phyloP scores from a whole-genome alignment of 1,284 basidiomycete genomes.

The Cystodermella granulosa region DNA sequence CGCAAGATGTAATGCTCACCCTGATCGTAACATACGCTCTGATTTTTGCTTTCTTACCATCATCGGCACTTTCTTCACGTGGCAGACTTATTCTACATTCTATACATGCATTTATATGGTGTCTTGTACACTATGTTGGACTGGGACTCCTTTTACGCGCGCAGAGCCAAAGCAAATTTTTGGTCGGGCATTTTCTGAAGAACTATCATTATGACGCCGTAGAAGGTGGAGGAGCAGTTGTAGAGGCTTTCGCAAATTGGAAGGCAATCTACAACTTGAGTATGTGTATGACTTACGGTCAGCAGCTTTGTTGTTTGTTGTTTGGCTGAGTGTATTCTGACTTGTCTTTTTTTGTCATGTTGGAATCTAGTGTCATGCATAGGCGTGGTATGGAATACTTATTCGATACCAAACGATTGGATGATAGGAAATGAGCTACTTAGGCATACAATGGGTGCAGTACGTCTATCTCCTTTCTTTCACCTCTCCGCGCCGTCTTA shows the following conservation, averaged over 20 bases:
- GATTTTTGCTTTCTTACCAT: constrained; percentile 36
- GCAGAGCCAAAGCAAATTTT: constrained; percentile 82
- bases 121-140: constrained; percentile 83
- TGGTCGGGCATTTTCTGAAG: constrained; percentile 91
- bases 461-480: constrained; percentile 40
- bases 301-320: constrained; percentile 31
- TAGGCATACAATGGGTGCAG: constrained; percentile 79
- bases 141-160: constrained; percentile 79
- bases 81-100: constrained; percentile 64
- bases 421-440: constrained; percentile 85
- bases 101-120: constrained; percentile 81
- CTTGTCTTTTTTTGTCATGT: no score
- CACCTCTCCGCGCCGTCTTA: not conserved
- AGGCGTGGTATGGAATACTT: constrained; percentile 83
- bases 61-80: constrained; percentile 29
- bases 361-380: constrained; percentile 74
- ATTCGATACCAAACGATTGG: constrained; percentile 78
- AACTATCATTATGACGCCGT: constrained; percentile 76
- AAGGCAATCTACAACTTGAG: constrained; percentile 90
- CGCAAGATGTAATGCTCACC: constrained; percentile 44
- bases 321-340: no score
- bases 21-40: constrained; percentile 42
- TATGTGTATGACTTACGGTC: constrained; percentile 91
- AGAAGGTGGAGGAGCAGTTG: constrained; percentile 66
- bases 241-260: constrained; percentile 94